Conservation (phyloP, 371 early-diverging fungal genomes). For the Catenaria anguillulae region DNA sequence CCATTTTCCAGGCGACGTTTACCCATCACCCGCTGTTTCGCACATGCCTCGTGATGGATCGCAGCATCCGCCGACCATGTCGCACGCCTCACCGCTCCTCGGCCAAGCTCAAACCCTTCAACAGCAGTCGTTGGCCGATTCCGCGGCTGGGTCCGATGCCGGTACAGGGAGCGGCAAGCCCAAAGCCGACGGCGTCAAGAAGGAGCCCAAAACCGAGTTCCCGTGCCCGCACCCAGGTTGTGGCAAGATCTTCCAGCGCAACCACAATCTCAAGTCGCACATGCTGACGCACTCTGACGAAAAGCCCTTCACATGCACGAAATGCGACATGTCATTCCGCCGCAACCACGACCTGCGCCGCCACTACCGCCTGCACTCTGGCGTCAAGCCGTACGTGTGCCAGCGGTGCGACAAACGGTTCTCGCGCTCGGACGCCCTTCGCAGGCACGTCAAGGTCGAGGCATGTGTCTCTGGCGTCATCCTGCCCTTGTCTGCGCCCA, state of each 20-base stretch:
- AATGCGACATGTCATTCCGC: conserved; percentile 42
- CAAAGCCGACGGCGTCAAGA: too few species aligned
- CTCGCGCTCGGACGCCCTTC: conserved; percentile 7
- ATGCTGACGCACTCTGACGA: conserved; percentile 57
- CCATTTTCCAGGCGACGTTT: too few species aligned
- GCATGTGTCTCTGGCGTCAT: conserved; percentile 2
- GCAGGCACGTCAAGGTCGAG: conserved; percentile 8
- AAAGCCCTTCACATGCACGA: conserved; percentile 47
- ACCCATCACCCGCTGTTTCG: too few species aligned
- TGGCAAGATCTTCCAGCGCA: not conserved
- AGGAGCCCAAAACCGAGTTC: not conserved
- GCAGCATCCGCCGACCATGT: too few species aligned
- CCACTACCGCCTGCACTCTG: conserved; percentile 8
- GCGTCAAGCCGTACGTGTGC: conserved; percentile 7
- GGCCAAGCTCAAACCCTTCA: too few species aligned
- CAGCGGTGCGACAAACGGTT: conserved; percentile 8
- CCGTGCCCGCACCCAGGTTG: not conserved
- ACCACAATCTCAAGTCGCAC: conserved; percentile 31
- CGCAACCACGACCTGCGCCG: conserved; percentile 8
- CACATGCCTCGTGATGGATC: too few species aligned
- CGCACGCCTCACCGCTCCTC: too few species aligned
- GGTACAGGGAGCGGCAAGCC: too few species aligned
- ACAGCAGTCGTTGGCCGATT: too few species aligned
- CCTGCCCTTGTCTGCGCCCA: not conserved
- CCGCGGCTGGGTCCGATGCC: too few species aligned